These are phyloP conservation scores for Noccaea bulbosa DNA, from an alignment of 345 rosid genomes.

Conservation along the genomic window DNA sequence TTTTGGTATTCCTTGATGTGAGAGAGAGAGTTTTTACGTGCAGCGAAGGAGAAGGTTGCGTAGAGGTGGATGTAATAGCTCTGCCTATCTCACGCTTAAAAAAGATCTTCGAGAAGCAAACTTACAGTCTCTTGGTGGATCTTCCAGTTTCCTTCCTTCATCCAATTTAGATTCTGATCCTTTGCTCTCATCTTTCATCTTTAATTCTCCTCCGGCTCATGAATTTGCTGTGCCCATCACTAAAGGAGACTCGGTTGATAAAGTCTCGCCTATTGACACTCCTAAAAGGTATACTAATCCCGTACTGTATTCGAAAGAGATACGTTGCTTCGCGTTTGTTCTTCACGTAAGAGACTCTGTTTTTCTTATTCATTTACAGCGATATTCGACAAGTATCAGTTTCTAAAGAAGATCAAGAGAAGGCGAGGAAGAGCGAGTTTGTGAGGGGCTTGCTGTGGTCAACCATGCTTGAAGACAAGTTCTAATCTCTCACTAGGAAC, in stretches of 20 bases:
- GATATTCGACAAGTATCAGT: constrained; percentile 27
- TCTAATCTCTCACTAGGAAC: constrained; percentile 38
- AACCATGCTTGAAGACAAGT: constrained; percentile 51
- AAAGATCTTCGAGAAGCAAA: constrained; percentile 84
- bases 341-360: background rate
- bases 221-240: constrained; percentile 29
- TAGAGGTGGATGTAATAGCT: constrained; percentile 58
- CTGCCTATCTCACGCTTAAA: constrained; percentile 53
- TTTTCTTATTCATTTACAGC: constrained; percentile 39
- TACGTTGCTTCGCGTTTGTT: no score
- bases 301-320: background rate
- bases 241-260: constrained; percentile 44
- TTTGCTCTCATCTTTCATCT: constrained; percentile 77
- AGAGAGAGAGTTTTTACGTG: constrained; percentile 47
- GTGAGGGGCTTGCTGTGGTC: constrained; percentile 59
- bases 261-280: constrained; percentile 42
- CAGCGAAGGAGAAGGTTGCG: constrained; percentile 74
- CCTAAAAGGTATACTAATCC: constrained; percentile 47
- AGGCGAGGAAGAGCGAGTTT: constrained; percentile 53
- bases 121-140: constrained; percentile 70
- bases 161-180: constrained; percentile 86
- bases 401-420: constrained; percentile 60
- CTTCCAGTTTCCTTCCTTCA: constrained; percentile 63
- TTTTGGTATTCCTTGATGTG: constrained; percentile 57
- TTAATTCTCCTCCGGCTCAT: constrained; percentile 46